A percentile compares a stretch with the other conserved stretches of the same genome.
These are phyloP conservation scores for Coniochaeta sp. DNA, from an alignment of 2,329 filamentous ascomycete species.

Conservation along the genomic window DNA sequence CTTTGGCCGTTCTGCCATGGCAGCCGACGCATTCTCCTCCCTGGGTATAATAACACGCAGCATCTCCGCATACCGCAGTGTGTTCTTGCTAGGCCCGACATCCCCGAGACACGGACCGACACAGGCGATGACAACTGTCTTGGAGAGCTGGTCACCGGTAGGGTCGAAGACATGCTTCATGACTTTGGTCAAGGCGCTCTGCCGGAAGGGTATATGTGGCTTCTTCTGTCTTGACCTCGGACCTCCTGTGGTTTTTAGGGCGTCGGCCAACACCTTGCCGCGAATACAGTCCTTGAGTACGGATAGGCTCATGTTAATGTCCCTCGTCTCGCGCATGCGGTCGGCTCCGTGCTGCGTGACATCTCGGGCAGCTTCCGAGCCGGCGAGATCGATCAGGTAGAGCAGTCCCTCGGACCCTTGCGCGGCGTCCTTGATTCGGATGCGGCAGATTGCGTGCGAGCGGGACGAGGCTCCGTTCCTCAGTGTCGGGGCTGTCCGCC, in stretches of 20 bases:
- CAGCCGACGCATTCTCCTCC: no score
- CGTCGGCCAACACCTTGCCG: slow-evolving; percentile 20
- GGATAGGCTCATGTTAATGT: slow-evolving; percentile 42
- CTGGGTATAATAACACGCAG: slow-evolving; percentile 14
- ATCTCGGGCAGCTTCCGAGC: slow-evolving; percentile 41
- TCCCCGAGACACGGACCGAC: slow-evolving; percentile 39
- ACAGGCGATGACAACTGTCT: slow-evolving; percentile 38
- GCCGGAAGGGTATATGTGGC: slow-evolving; percentile 36
- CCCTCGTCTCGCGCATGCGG: slow-evolving; percentile 37
- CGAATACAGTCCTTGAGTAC: slow-evolving; percentile 47
- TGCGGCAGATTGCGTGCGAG: slow-evolving; percentile 40
- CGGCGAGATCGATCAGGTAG: slow-evolving; percentile 40
- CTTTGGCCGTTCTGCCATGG: no score
- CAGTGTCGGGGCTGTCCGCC: slow-evolving; percentile 32
- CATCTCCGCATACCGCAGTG: slow-evolving; percentile 40
- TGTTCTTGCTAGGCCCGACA: slow-evolving; percentile 37
- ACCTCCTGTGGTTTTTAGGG: background rate
- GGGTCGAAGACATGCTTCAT: slow-evolving; percentile 44
- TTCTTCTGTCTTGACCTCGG: slow-evolving; percentile 18
- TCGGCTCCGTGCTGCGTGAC: slow-evolving; percentile 28
- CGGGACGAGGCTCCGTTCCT: slow-evolving; percentile 42
- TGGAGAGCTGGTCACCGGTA: slow-evolving; percentile 26
- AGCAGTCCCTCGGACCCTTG: slow-evolving; percentile 30
- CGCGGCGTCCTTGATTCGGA: slow-evolving; percentile 29
- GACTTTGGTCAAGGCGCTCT: slow-evolving; percentile 38